These are phyloP conservation scores for Rhodotorula mucilaginosa DNA, from an alignment of 1,284 basidiomycete species.

Conservation along the genomic window DNA sequence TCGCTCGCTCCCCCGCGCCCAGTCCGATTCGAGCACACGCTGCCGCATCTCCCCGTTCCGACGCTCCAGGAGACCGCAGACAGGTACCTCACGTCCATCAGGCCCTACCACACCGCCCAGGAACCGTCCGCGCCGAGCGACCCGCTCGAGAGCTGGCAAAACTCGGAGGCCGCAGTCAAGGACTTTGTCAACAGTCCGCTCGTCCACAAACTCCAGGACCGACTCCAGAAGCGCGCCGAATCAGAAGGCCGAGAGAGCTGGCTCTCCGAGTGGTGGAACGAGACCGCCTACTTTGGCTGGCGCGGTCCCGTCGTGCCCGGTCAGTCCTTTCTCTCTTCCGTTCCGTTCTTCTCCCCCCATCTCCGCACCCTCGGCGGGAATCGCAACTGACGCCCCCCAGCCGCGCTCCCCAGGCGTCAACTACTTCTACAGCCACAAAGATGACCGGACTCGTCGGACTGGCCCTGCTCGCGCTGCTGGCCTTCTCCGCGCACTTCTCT, in stretches of 20 bases:
- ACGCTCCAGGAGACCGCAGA: constrained; percentile 71
- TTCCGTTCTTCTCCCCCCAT: not conserved
- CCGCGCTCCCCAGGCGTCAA: constrained; percentile 65
- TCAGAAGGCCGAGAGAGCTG: constrained; percentile 62
- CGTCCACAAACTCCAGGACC: constrained; percentile 71
- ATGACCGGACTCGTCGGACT: constrained; percentile 58
- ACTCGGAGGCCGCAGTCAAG: constrained; percentile 56
- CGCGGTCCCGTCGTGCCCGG: constrained; percentile 55
- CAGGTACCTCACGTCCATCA: constrained; percentile 81
- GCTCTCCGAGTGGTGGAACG: constrained; percentile 98
- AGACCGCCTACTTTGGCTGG: constrained; percentile 63
- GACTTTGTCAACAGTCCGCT: constrained; percentile 70
- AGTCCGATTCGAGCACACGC: constrained; percentile 57
- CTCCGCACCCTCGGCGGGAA: no score
- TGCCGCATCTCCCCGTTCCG: constrained; percentile 82
- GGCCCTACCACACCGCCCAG: constrained; percentile 66
- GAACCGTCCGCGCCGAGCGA: constrained; percentile 49
- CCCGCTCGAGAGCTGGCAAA: constrained; percentile 36
- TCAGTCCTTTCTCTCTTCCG: constrained; percentile 5
- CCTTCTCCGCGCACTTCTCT: constrained; percentile 75
- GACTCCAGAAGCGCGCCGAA: constrained; percentile 70
- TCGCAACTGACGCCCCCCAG: not conserved
- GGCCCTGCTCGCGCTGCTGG: constrained; percentile 66
- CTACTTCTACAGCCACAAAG: constrained; percentile 90
- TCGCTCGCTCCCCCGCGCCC: not conserved